Base-by-base conservation (phyloP, 2,329 filamentous ascomycete genomes). In the Paracorniculantispora psalliotae region DNA sequence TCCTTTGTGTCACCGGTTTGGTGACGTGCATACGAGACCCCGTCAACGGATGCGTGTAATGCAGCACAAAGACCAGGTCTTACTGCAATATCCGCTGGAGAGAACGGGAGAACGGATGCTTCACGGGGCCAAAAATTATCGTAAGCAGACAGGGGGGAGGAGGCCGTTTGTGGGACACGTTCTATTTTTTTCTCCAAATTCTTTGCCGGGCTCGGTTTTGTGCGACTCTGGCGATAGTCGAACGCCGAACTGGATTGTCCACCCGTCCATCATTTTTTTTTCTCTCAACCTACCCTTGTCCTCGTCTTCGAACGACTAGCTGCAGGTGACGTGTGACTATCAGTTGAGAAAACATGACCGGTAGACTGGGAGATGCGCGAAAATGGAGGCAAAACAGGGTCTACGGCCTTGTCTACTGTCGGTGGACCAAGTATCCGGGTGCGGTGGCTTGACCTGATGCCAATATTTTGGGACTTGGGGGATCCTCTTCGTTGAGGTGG, bases 381-480 rank as follows among this genome's bases (percentile, higher is more conserved):
- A 25, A 28, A 21, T 15, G 4, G 15, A 4, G 9, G 33, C 17
- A 54, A 47, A 41, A 43, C 23, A 47, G 30, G 41, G 41, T 47
- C 41, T 13, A 23, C 13, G 21, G 19, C 26, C 7, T 19, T 15
- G 17, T 44, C 25, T 19, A n/a, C 10, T 6, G 8, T 19, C 23
- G 52, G 28, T 26, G 41, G 52, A 33, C 52, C 52, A 37, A 37
- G 52, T 47, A 55, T 41, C 52, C 23, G 52, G 52, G 12, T 37
- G n/a, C 52, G 52, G 52, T 25, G 28, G 41, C 39, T 47, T 25
- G n/a, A n/a, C n/a, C 43, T 33, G 51, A 54, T 33, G 51, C 41
- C 51, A 44, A 35, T 15, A 43, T 28, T 17, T 28, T 44, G 25
- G 25, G 25, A 30, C 23, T 37, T 41, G 28, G n/a, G n/a, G n/a